Base-by-base conservation (phyloP, 2,329 filamentous ascomycete genomes). In the Aaosphaeria pasadenensis region DNA sequence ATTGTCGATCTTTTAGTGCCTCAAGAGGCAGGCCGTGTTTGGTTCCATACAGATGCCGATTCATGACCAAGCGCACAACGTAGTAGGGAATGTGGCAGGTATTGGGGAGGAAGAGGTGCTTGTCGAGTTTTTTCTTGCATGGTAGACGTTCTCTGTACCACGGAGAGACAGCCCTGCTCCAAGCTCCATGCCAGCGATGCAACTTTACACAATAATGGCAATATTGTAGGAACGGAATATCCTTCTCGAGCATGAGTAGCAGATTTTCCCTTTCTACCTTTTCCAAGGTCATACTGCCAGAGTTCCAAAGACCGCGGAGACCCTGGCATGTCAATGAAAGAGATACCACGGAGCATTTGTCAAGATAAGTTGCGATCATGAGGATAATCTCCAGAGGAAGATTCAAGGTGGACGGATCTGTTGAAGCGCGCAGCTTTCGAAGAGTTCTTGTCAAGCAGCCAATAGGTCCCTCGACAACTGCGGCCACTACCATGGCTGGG, bases 41-140 rank as follows among this genome's bases (percentile, higher is more conserved):
- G 31, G 49, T 31, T 31, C 56, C 53, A 39, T 59, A 57, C 7
- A 59, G 42, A 48, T 57, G 52, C 36, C 46, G 50, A 42, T 62
- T 59, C 52, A 60, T 57, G 33, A 58, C 44, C 40, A 59, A 55
- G 45, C 57, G 57, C 40, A 50, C 53, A 46, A 50, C 32, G 30
- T 52, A 39, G 38, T 56, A 58, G 38, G 47, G 36, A 7, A 56
- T 51, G 36, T 36, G 2, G 43, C 42, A 46, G 33, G n/a, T 31
- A 17, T n/a, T 0, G 40, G 6, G 35, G 28, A 48, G 5, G 38
- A 13, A 44, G 11, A 51, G 9, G 44, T 30, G 11, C 4, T 36
- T 47, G 29, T 33, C 11, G 32, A 43, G 1, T 24, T 28, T n/a
- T 48, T 11, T 6, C 41, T 50, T 40, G 48, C 54, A 58, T 45